A percentile compares a stretch with the other conserved stretches of the same genome.
These are phyloP conservation scores for Aspergillus bridgeri DNA, from an alignment of 495 filamentous ascomycete genomes.

Conservation along the genomic window DNA sequence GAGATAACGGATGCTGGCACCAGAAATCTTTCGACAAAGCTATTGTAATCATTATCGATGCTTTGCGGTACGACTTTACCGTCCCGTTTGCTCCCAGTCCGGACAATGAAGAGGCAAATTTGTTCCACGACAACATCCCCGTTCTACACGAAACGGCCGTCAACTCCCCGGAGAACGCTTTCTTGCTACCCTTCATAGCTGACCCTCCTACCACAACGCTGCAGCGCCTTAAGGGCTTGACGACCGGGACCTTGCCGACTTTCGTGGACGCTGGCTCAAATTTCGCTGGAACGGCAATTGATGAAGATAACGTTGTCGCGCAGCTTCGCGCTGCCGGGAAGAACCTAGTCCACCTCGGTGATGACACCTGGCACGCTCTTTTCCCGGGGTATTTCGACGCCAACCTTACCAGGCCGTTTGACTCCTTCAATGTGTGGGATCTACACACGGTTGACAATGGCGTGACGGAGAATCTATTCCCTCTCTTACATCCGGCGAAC, in stretches of 20 bases:
- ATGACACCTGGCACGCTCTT: constrained; percentile 92
- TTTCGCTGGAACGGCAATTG: constrained; percentile 94
- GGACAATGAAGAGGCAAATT: constrained; percentile 50
- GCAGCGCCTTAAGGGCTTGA: constrained; percentile 88
- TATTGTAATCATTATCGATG: constrained; percentile 88
- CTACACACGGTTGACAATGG: constrained; percentile 96
- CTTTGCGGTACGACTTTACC: constrained; percentile 94
- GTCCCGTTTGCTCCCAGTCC: constrained; percentile 64
- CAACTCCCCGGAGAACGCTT: constrained; percentile 70
- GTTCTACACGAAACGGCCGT: constrained; percentile 79
- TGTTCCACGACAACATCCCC: constrained; percentile 85
- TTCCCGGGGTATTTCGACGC: constrained; percentile 90
- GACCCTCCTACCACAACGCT: constrained; percentile 93
- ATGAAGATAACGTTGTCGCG: constrained; percentile 90
- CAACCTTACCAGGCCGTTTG: constrained; percentile 79
- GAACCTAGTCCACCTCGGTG: constrained; percentile 86
- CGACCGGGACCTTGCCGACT: constrained; percentile 91
- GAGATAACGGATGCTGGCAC: constrained; percentile 85
- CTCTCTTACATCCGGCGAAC: constrained; percentile 63
- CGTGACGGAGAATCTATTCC: constrained; percentile 88
- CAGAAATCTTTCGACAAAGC: constrained; percentile 89
- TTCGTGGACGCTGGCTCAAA: constrained; percentile 93
- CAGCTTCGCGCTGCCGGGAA: constrained; percentile 78
- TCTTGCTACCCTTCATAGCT: constrained; percentile 92
- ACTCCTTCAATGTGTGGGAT: constrained; percentile 98